These are phyloP conservation scores for Sutorius eximius DNA, from an alignment of 1,284 basidiomycete species.

Conservation along the genomic window DNA sequence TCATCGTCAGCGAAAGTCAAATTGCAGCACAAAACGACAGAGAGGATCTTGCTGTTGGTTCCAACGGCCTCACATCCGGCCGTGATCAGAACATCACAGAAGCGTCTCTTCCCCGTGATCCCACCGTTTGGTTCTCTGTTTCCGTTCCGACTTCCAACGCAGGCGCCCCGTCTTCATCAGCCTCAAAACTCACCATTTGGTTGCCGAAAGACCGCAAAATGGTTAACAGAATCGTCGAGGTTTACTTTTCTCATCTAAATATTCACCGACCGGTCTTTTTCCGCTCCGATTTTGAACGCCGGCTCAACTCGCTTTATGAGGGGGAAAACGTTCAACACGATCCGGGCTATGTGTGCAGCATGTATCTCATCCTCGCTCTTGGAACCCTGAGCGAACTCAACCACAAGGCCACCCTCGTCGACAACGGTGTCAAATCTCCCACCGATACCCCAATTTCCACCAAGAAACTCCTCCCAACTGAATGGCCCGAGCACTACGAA, in stretches of 20 bases:
- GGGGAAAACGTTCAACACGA: constrained; percentile 53
- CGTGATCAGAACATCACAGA: constrained; percentile 62
- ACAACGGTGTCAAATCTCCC: constrained; percentile 35
- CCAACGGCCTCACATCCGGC: constrained; percentile 63
- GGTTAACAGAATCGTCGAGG: constrained; percentile 57
- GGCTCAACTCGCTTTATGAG: constrained; percentile 64
- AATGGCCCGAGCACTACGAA: constrained; percentile 79
- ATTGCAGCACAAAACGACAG: constrained; percentile 50
- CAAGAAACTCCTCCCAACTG: constrained; percentile 62
- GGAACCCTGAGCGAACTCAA: constrained; percentile 80
- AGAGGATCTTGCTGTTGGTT: constrained; percentile 75
- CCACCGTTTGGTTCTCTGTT: constrained; percentile 58
- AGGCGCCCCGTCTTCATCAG: constrained; percentile 31
- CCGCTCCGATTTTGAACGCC: constrained; percentile 61
- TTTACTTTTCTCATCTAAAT: constrained; percentile 75
- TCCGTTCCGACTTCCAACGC: constrained; percentile 49
- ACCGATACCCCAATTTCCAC: constrained; percentile 36
- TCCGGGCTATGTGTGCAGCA: constrained; percentile 72
- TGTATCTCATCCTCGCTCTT: constrained; percentile 74
- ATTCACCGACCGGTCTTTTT: constrained; percentile 73
- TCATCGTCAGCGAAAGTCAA: constrained; percentile 64
- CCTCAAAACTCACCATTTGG: constrained; percentile 54
- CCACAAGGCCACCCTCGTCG: constrained; percentile 49
- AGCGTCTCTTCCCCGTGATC: constrained; percentile 58
- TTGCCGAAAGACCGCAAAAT: constrained; percentile 73